Base-by-base conservation (phyloP, 2,329 filamentous ascomycete genomes). In the Bipolaris victoriae region DNA sequence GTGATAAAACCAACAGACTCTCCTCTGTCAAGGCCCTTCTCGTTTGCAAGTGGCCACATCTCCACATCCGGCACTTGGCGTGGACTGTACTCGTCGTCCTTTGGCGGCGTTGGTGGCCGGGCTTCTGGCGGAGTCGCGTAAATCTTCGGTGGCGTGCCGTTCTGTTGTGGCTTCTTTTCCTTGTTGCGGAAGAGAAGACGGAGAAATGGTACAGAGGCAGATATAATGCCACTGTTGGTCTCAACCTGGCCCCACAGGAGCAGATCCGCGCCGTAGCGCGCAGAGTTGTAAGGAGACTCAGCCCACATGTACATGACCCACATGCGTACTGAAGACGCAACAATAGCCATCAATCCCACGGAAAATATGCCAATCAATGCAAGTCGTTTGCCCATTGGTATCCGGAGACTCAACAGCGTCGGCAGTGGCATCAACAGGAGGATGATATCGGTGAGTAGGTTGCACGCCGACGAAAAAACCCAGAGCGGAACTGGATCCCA, bases 351-450 rank as follows among this genome's bases (percentile, higher is more conserved):
- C 53, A 76, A 63, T 24, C 74, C 73, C 15, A 76, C 63, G 2
- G 67, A 69, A 60, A 77, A 76, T 46, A 76, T 73, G 10, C 67
- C 71, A 7, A 76, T 64, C n/a, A 88, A 76, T 0, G 82, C 83
- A 13, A 83, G 67, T 52, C 84, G 84, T 53, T 84, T 82, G 3
- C 75, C 75, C 3, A 66, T 69, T 0, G 82, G 80, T 6, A 84
- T 82, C 53, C 82, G 76, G 3, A 85, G 76, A 2, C 74, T 74
- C 0, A 77, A 69, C 26, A 82, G 73, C 44, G 81, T 75, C 0
- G 80, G 79, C 15, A 83, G 76, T 0, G 81, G 80, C 2, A 82
- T 64, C 5, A 78, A 55, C 5, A 81, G 74, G 52, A 82, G 79
- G 16, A 79, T 58, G 9, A 79, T 66, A 53, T 81, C 79, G 52